Conservation (phyloP, 2,329 filamentous ascomycete species). For the Colletotrichum karsti region DNA sequence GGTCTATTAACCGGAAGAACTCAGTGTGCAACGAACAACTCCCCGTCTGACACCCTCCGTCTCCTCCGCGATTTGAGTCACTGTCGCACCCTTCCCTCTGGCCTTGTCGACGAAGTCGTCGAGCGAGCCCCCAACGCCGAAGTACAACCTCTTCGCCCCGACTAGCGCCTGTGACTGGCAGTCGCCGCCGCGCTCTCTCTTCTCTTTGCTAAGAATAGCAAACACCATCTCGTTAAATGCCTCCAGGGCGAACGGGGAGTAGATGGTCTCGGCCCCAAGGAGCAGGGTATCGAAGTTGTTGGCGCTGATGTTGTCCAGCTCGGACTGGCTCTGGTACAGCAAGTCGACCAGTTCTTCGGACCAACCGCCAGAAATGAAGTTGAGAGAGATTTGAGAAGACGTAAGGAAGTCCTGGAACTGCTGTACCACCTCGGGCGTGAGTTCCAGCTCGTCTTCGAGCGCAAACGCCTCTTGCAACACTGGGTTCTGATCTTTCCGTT, state of each 20-base stretch:
- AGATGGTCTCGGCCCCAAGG: conserved; percentile 84
- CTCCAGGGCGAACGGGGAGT: conserved; percentile 75
- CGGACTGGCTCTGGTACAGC: conserved; percentile 49
- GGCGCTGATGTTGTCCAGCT: conserved; percentile 6
- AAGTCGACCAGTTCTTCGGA: conserved; percentile 69
- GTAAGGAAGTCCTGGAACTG: conserved; percentile 66
- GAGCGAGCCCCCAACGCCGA: conserved; percentile 84
- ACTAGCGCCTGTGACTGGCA: conserved; percentile 60
- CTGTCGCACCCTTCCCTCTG: conserved; percentile 53
- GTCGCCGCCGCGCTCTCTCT: conserved; percentile 34
- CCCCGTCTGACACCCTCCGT: conserved; percentile 68
- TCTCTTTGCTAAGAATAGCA: conserved; percentile 60
- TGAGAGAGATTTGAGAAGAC: conserved; percentile 61
- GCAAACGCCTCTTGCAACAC: conserved; percentile 55
- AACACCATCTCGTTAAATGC: conserved; percentile 76
- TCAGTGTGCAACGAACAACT: conserved; percentile 61
- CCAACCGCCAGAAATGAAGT: conserved; percentile 81
- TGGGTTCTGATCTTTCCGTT: conserved; percentile 45
- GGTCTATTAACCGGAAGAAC: conserved; percentile 17
- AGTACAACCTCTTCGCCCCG: conserved; percentile 83
- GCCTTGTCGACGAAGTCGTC: conserved; percentile 74
- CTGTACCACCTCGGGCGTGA: conserved; percentile 64
- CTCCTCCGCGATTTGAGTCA: conserved; percentile 65
- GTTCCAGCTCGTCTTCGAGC: conserved; percentile 68
- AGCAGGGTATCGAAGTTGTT: conserved; percentile 55